Conservation (phyloP, 179 eudicot species). For the Corrigiola litoralis region DNA sequence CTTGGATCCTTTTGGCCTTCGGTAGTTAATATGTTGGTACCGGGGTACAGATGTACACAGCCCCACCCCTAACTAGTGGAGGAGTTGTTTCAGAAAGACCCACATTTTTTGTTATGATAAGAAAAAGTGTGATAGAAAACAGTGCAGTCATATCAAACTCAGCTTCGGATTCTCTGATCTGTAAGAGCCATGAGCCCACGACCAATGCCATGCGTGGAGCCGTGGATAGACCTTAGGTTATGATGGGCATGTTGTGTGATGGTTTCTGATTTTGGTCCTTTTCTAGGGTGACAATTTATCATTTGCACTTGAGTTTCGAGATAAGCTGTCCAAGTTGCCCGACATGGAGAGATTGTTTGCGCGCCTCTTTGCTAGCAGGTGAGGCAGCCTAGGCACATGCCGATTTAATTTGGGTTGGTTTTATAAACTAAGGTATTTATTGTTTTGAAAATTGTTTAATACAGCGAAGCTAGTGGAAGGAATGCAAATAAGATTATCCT, state of each 20-base stretch:
- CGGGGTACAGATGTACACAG: too few species aligned
- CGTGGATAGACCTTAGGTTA: too few species aligned
- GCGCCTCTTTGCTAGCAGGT: slow-evolving; percentile 87
- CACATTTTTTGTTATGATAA: too few species aligned
- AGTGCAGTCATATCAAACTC: too few species aligned
- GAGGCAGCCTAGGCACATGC: slow-evolving; percentile 7
- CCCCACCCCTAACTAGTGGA: too few species aligned
- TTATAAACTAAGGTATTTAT: slow-evolving; percentile 8
- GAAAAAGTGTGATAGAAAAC: too few species aligned
- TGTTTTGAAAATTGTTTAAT: slow-evolving; percentile 15
- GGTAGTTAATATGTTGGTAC: too few species aligned
- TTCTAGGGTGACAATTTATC: slow-evolving; percentile 59
- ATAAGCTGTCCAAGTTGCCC: slow-evolving; percentile 73
- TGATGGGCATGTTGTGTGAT: slow-evolving; percentile 3
- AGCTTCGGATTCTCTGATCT: too few species aligned
- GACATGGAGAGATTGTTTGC: slow-evolving; percentile 94
- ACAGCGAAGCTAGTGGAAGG: slow-evolving; percentile 94
- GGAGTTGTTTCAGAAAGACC: too few species aligned
- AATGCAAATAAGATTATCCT: slow-evolving; percentile 79
- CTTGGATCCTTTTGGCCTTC: too few species aligned
- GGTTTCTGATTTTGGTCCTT: slow-evolving; percentile 8
- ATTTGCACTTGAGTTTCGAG: slow-evolving; percentile 67
- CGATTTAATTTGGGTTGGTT: neutral
- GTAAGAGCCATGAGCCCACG: too few species aligned
- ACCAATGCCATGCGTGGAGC: too few species aligned